These are phyloP conservation scores for Thalassiosira hispida DNA, from an alignment of 352 stramenopile species.

Conservation along the genomic window DNA sequence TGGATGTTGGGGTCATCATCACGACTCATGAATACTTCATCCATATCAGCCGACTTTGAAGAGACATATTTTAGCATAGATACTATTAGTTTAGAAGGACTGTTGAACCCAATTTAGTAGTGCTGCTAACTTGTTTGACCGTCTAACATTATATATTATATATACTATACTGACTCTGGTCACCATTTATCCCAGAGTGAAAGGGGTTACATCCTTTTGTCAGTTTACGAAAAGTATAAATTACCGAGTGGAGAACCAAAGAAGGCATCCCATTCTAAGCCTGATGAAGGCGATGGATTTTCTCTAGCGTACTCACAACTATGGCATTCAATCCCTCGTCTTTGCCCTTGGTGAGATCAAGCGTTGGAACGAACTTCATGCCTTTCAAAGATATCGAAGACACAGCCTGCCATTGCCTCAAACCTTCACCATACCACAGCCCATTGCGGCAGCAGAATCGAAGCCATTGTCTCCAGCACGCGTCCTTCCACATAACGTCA, in stretches of 20 bases:
- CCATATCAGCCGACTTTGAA: too few species aligned
- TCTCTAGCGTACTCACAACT: constrained; percentile 40
- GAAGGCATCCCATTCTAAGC: not conserved
- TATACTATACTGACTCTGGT: constrained; percentile 18
- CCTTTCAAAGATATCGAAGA: not conserved
- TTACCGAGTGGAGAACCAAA: not conserved
- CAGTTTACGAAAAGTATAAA: not conserved
- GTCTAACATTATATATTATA: too few species aligned
- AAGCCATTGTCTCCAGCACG: constrained; percentile 66
- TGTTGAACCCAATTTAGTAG: too few species aligned
- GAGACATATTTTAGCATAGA: too few species aligned
- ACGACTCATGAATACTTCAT: too few species aligned
- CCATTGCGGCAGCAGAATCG: constrained; percentile 68
- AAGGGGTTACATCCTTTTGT: constrained; percentile 19
- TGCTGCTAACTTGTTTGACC: too few species aligned
- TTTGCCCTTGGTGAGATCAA: constrained; percentile 17
- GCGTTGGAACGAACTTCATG: constrained; percentile 26
- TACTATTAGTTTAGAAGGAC: too few species aligned
- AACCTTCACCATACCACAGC: constrained; percentile 60
- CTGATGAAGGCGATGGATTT: constrained; percentile 32
- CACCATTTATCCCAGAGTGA: constrained; percentile 10
- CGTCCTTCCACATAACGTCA: constrained; percentile 60
- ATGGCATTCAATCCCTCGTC: constrained; percentile 13
- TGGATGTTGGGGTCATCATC: too few species aligned
- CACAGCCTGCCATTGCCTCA: constrained; percentile 6